A percentile compares a stretch with the other conserved stretches of the same genome.
Conservation (phyloP, 2,329 filamentous ascomycete genomes). For the Verticillium tricorpus region DNA sequence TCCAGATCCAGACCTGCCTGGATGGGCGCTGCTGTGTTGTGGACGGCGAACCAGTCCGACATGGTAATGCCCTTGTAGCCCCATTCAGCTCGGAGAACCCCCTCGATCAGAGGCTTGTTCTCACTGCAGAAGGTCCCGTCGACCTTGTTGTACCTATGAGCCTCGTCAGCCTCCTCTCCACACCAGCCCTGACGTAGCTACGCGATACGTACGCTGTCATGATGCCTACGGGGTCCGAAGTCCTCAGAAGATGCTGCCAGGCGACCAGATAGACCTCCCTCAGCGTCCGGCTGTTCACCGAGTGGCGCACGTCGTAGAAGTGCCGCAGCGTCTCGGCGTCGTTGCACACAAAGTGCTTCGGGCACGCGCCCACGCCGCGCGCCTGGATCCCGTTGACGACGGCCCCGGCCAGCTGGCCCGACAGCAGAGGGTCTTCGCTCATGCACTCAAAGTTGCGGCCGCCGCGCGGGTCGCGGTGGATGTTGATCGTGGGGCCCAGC, state of each 20-base stretch:
- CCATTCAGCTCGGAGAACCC: constrained; percentile 27
- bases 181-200: no score
- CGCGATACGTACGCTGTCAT: constrained; percentile 12
- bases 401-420: constrained; percentile 33
- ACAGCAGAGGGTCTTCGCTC: constrained; percentile 37
- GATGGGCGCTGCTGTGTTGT: constrained; percentile 22
- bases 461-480: constrained; percentile 35
- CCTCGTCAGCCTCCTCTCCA: background rate
- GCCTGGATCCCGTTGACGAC: constrained; percentile 34
- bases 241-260: constrained; percentile 14
- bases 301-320: constrained; percentile 12
- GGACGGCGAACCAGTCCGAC: constrained; percentile 28
- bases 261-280: constrained; percentile 16
- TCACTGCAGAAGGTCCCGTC: constrained; percentile 18
- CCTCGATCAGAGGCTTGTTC: constrained; percentile 11
- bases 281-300: constrained; percentile 6
- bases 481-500: constrained; percentile 56
- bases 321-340: constrained; percentile 20
- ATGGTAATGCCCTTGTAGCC: constrained; percentile 27
- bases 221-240: constrained; percentile 8
- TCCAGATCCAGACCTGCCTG: constrained; percentile 27
- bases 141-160: constrained; percentile 21
- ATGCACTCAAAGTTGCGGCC: constrained; percentile 40
- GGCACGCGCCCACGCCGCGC: constrained; percentile 27
- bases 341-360: constrained; percentile 36